phyloP scores from a whole-genome alignment of 2,329 filamentous ascomycete species.

The Fusarium sp. region DNA sequence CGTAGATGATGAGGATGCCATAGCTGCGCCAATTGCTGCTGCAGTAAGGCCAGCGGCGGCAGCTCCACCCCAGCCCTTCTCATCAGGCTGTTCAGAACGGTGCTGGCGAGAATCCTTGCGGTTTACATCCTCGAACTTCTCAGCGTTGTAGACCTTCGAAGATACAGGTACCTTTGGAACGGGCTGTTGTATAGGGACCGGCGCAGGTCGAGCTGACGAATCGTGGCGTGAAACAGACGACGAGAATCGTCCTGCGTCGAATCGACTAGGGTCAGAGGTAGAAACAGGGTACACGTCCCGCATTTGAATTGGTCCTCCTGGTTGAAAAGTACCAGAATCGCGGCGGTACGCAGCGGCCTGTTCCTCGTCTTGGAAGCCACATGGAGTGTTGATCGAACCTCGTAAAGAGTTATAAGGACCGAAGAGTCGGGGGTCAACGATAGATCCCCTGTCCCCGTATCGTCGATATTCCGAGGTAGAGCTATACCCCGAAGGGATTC shows the following conservation, averaged over 20 bases:
- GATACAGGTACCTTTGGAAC: conserved; percentile 83
- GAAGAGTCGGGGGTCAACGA: conserved; percentile 72
- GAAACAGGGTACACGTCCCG: conserved; percentile 78
- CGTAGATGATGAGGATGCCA: conserved; percentile 48
- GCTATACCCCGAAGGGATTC: conserved; percentile 47
- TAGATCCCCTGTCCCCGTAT: conserved; percentile 60
- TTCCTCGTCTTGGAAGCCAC: conserved; percentile 64
- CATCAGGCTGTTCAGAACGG: conserved; percentile 56
- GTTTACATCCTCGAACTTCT: conserved; percentile 58
- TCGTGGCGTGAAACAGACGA: conserved; percentile 61
- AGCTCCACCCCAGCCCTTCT: conserved; percentile 59
- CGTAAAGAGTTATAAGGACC: conserved; percentile 74
- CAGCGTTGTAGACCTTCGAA: conserved; percentile 74
- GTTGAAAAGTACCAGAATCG: conserved; percentile 44
- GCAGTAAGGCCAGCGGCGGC: conserved; percentile 66
- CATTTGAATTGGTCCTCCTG: conserved; percentile 57
- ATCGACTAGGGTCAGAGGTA: conserved; percentile 74
- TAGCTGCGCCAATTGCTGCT: conserved; percentile 61
- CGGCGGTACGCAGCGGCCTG: conserved; percentile 47
- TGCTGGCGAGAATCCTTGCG: conserved; percentile 54
- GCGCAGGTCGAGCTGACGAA: conserved; percentile 66
- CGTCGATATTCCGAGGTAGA: conserved; percentile 27
- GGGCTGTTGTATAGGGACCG: conserved; percentile 85
- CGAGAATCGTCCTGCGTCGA: conserved; percentile 71
- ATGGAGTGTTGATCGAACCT: conserved; percentile 68